These are phyloP conservation scores for Arthroderma uncinatum DNA, from an alignment of 2,329 filamentous ascomycete species.

Conservation along the genomic window DNA sequence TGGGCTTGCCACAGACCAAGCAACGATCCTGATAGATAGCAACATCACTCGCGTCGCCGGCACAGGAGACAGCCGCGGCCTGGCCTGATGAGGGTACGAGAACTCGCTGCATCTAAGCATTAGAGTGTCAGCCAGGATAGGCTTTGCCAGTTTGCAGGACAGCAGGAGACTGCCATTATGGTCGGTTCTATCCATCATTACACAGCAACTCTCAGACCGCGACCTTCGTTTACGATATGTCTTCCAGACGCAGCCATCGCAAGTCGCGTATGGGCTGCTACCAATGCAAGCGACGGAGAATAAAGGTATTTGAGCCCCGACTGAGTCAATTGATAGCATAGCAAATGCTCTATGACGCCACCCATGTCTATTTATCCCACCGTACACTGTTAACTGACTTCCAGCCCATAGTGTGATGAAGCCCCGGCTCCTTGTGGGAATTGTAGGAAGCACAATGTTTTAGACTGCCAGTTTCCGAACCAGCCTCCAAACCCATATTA, in stretches of 20 bases:
- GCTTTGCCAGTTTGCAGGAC: neutral
- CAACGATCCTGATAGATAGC: neutral
- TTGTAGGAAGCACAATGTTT: constrained; percentile 19
- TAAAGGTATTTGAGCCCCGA: constrained; percentile 20
- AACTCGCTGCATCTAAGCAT: neutral
- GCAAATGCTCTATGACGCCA: neutral
- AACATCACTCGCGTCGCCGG: neutral
- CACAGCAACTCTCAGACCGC: neutral
- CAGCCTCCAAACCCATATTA: constrained; percentile 6
- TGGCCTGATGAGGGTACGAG: neutral
- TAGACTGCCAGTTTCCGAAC: constrained; percentile 18
- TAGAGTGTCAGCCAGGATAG: neutral
- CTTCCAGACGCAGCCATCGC: constrained; percentile 23
- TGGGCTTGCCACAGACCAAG: neutral
- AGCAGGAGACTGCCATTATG: neutral
- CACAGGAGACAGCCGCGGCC: neutral
- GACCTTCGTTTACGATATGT: constrained; percentile 8
- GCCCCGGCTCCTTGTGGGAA: constrained; percentile 18
- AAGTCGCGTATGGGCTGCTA: constrained; percentile 26
- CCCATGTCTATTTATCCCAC: neutral
- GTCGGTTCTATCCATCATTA: neutral
- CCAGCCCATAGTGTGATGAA: constrained; percentile 18
- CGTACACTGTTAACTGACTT: constrained; percentile 1
- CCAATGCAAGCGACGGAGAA: constrained; percentile 26
- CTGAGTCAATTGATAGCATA: neutral